Evolutionary conservation across 1,284 basidiomycete genomes (phyloP).

Genomic region (Trichosporon coremiiforme): DNA sequence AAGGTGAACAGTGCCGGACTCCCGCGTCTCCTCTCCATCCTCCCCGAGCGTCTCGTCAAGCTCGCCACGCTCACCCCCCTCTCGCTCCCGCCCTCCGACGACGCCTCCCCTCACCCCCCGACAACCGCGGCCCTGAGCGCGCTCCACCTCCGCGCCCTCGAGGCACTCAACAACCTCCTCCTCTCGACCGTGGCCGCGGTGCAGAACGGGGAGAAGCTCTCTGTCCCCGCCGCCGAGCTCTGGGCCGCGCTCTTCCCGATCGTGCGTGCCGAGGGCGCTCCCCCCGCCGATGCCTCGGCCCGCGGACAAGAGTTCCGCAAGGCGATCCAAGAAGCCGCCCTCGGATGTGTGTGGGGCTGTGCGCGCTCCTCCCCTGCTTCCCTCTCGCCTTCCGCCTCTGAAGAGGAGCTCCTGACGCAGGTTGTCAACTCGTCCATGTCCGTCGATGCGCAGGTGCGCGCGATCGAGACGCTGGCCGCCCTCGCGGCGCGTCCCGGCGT

Average conservation of each 20-base stretch:
- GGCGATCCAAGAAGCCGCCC: constrained; percentile 53
- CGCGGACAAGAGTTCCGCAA: constrained; percentile 55
- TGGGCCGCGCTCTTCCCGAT: constrained; percentile 78
- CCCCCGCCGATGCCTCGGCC: constrained; percentile 41
- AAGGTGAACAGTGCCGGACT: constrained; percentile 40
- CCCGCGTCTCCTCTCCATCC: constrained; percentile 58
- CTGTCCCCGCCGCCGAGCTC: constrained; percentile 63
- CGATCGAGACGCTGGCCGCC: constrained; percentile 77
- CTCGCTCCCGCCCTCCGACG: constrained; percentile 73
- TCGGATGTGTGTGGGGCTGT: constrained; percentile 58
- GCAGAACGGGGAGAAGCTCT: constrained; percentile 22
- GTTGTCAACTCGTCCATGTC: constrained; percentile 60
- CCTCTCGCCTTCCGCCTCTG: constrained; percentile 37
- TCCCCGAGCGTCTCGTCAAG: constrained; percentile 63
- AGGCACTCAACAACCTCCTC: constrained; percentile 88
- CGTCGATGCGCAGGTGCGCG: constrained; percentile 67
- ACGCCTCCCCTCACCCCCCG: constrained; percentile 74
- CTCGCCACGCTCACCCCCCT: constrained; percentile 71
- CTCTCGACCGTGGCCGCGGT: constrained; percentile 61
- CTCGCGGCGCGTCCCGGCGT: constrained; percentile 69
- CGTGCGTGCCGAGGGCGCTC: constrained; percentile 58
- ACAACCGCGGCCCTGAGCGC: constrained; percentile 78
- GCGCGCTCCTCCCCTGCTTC: constrained; percentile 36
- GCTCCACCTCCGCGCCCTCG: constrained; percentile 79
- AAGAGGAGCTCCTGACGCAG: constrained; percentile 67